A percentile compares a stretch with the other conserved stretches of the same genome.
phyloP scores from a whole-genome alignment of 148 eudicot genomes.

The Spergularia marina region DNA sequence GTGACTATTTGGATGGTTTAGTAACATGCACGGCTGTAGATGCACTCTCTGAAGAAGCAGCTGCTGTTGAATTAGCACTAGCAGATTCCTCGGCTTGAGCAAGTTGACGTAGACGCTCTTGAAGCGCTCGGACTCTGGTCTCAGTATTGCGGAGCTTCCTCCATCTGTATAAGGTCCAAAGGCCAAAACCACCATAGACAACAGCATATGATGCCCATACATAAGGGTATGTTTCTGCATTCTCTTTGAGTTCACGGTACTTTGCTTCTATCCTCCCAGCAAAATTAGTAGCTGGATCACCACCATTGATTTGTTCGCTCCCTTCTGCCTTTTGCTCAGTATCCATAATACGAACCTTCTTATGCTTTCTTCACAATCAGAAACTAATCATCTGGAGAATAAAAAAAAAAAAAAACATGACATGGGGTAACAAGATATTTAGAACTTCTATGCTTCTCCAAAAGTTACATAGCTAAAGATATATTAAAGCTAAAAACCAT shows the following conservation, averaged over 20 bases:
- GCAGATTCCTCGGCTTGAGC: slow-evolving; percentile 50
- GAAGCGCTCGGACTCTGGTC: slow-evolving; percentile 72
- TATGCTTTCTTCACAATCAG: neutral
- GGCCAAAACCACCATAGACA: slow-evolving; percentile 83
- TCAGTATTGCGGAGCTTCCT: slow-evolving; percentile 73
- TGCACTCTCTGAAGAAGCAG: slow-evolving; percentile 29
- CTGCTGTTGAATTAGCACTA: slow-evolving; percentile 25
- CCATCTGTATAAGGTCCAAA: slow-evolving; percentile 75
- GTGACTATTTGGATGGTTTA: slow-evolving; percentile 29
- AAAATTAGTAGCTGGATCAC: slow-evolving; percentile 33
- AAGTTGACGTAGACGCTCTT: slow-evolving; percentile 58
- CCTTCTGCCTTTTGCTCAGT: slow-evolving; percentile 36
- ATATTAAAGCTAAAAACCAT: no score
- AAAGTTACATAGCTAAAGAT: no score
- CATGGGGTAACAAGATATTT: neutral
- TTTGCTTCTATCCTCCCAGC: slow-evolving; percentile 38
- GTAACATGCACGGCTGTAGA: slow-evolving; percentile 28
- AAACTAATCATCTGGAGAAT: slow-evolving; percentile 6
- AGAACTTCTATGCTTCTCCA: no score
- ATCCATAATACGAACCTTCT: slow-evolving; percentile 29
- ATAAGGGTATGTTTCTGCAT: slow-evolving; percentile 77
- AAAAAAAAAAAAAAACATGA: neutral
- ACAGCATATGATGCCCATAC: slow-evolving; percentile 80
- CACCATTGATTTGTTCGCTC: slow-evolving; percentile 28
- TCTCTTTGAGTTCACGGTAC: slow-evolving; percentile 53